Evolutionary conservation across 1,139 yeast species (phyloP), one percentile per base, ranked within the genome.

Genomic region (Sugiyamaella grinbergsii): DNA sequence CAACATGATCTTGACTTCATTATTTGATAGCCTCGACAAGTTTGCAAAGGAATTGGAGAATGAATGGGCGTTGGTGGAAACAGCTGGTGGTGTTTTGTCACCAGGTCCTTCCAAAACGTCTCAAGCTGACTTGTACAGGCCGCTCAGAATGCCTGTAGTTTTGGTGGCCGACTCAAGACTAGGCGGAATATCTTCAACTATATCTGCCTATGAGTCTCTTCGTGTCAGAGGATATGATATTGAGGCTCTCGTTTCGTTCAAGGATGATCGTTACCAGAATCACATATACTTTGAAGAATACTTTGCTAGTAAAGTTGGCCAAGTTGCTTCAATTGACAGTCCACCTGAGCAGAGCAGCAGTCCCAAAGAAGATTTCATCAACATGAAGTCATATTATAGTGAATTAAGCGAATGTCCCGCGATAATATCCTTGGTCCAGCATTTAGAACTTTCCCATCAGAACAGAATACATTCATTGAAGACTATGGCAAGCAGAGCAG

Each of bases 21-120:
- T 56, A 20, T 28, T 19, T 6, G 44, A 47, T 11, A 34, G 55
- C 19, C 48, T 53, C 19, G 20, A n/a, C 8, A 26, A 40, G 23
- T 38, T 40, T 26, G 23, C 37, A 1, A 22, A 18, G 15, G 23
- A 22, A 16, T 42, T 42, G 7, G 19, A 28, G 10, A 23, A 42
- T 16, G 31, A 42, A 1, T 59, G 59, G 57, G 57, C 58, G 7
- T 36, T 63, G 23, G 54, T 61, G 4, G 67, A 63, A 45, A 57
- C 67, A 1, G 67, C 67, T 15, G 67, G 67, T 2, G 67, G 67
- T 5, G 65, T 60, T 1, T 54, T 62, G 24, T 61, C 65, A 4
- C 67, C 67, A 1, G 53, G 59, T 1, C 65, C 64, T 2, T 50
- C 59, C 2, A 59, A 61, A 19, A 45, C 58, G 1, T 50, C 57